Conservation (phyloP, 2,329 filamentous ascomycete genomes). For the Venturia effusa region DNA sequence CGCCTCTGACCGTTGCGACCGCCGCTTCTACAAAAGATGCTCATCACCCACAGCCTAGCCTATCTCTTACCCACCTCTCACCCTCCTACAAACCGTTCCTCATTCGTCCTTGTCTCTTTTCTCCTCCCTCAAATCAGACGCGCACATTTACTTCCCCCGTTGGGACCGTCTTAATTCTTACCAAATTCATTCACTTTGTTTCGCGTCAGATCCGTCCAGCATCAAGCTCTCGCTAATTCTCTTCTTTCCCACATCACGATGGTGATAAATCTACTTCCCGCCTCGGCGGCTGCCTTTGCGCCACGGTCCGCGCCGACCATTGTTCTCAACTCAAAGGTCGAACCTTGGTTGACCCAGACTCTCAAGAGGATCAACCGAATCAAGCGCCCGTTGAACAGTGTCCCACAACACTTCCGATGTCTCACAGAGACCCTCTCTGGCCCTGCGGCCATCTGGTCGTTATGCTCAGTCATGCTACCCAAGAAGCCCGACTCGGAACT, state of each 20-base stretch:
- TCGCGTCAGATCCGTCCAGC: not conserved
- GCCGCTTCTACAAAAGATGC: constrained; percentile 10
- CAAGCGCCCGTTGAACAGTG: constrained; percentile 94
- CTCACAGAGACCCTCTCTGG: constrained; percentile 90
- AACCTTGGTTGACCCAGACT: constrained; percentile 93
- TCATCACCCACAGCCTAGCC: constrained; percentile 1
- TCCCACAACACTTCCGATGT: constrained; percentile 89
- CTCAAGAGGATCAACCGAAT: constrained; percentile 94
- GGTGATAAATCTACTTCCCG: constrained; percentile 87
- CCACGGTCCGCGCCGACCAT: constrained; percentile 90
- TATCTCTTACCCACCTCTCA: constrained; percentile 28
- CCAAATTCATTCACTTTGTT: constrained; percentile 9
- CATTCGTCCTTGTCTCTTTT: constrained; percentile 29
- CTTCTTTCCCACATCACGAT: constrained; percentile 40
- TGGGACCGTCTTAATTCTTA: constrained; percentile 18
- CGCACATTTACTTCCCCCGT: constrained; percentile 24
- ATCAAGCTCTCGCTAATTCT: constrained; percentile 9
- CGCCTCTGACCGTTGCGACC: not conserved
- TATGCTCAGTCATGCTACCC: constrained; percentile 85
- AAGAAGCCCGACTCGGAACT: constrained; percentile 81
- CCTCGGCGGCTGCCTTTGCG: constrained; percentile 92
- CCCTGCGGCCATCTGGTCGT: constrained; percentile 82
- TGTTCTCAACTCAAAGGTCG: constrained; percentile 81
- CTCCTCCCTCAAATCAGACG: constrained; percentile 25
- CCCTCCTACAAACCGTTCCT: constrained; percentile 32